phyloP scores from a whole-genome alignment of 352 stramenopile species.

The Salisapilia sapeloensis region DNA sequence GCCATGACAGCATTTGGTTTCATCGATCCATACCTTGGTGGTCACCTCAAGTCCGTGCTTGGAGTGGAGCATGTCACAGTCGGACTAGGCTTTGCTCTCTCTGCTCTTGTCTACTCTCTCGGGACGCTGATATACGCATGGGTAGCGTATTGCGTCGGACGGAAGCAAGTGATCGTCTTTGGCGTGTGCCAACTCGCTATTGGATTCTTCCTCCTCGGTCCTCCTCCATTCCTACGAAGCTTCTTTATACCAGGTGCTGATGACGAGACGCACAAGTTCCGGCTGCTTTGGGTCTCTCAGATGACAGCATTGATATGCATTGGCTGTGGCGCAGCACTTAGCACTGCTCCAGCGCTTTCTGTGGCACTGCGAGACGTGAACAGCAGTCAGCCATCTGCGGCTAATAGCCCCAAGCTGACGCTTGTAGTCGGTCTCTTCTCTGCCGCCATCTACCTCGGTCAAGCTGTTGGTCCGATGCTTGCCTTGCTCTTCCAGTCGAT shows the following conservation, averaged over 20 bases:
- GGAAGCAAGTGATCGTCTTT: constrained; percentile 45
- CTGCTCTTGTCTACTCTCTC: constrained; percentile 48
- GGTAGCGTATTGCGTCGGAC: constrained; percentile 36
- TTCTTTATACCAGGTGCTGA: too few species aligned
- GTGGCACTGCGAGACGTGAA: constrained; percentile 35
- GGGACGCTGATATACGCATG: constrained; percentile 32
- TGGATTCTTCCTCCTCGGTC: constrained; percentile 41
- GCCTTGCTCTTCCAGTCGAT: constrained; percentile 28
- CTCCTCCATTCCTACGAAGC: constrained; percentile 25
- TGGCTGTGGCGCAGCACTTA: constrained; percentile 29
- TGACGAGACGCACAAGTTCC: constrained; percentile 7
- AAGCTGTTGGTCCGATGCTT: constrained; percentile 38
- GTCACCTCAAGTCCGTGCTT: constrained; percentile 36
- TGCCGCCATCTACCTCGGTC: constrained; percentile 44
- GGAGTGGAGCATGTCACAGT: constrained; percentile 37
- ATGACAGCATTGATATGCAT: constrained; percentile 32
- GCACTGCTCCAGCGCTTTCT: constrained; percentile 38
- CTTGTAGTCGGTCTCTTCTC: constrained; percentile 53
- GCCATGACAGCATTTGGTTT: constrained; percentile 57
- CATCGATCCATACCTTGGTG: constrained; percentile 46
- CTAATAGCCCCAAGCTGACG: too few species aligned
- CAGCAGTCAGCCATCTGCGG: constrained; percentile 14
- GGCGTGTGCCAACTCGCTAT: constrained; percentile 22
- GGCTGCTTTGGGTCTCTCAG: constrained; percentile 26
- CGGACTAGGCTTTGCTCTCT: constrained; percentile 45